Evolutionary conservation across 2,329 filamentous ascomycete genomes (phyloP), one percentile per base, ranked within the genome.

Genomic region (Epichloe bromicola): DNA sequence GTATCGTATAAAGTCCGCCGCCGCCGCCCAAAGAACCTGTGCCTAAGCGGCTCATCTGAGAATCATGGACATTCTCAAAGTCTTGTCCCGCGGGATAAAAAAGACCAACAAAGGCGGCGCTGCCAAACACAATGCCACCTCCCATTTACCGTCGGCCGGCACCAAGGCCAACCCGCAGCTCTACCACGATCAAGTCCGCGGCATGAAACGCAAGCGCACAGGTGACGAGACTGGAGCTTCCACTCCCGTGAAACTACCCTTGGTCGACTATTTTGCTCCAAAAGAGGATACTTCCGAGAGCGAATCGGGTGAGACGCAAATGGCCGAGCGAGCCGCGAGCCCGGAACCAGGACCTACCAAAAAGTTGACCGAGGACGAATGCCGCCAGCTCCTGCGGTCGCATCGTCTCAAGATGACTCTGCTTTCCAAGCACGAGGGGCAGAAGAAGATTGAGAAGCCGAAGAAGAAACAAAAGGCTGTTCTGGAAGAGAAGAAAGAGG

Each of bases 361-460:
- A 49, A 63, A 68, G 49, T 58, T 88, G 58, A 78, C 80, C 59
- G 76, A 85, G 59, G 82, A 85, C 51, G 80, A 90, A 63, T 83
- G 86, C 59, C 83, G 84, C 59, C 79, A 83, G 53, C 73, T 91
- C 11, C 69, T 95, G 54, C 82, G 83, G 54, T 84, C 82, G 51
- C 88, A 95, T 67, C 86, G 89, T 56, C 74, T 96, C 57, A 95
- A 95, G 66, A 78, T 94, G 39, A 87, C 86, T 0, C 72, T 94
- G 46, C 70, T 95, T n/a, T 79, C 78, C 23, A 74, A 74, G 41
- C 68, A 64, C 33, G 65, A 68, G 23, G 66, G 70, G 7, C 65
- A 64, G 40, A 62, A 64, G 17, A 70, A 71, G 50, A 65, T 71
- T 8, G 80, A 78, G 58, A 78, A 77, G 62, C 72, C 73, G 51